Percentiles rank a stretch among this genome's conserved stretches.
phyloP scores from a whole-genome alignment of 768 basidiomycete genomes.

The Leccinum imitatum region DNA sequence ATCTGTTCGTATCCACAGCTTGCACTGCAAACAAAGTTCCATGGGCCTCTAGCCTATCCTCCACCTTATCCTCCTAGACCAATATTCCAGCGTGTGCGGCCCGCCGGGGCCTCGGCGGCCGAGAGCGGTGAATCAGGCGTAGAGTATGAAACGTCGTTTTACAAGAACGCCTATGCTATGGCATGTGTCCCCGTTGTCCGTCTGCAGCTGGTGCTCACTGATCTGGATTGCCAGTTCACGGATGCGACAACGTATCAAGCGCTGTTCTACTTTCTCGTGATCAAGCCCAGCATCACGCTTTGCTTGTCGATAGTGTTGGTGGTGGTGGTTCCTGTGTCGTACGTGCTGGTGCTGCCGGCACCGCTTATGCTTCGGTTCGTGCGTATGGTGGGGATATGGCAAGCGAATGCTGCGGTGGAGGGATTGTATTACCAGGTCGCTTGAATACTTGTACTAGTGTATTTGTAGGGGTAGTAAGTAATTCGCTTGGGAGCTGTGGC shows the following conservation, averaged over 20 bases:
- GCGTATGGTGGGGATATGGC: conserved; percentile 72
- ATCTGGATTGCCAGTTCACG: conserved; percentile 54
- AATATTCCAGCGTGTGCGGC: conserved; percentile 67
- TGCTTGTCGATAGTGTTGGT: conserved; percentile 57
- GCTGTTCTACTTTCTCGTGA: conserved; percentile 84
- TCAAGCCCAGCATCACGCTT: conserved; percentile 80
- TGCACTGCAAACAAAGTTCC: conserved; percentile 66
- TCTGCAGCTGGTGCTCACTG: conserved; percentile 8
- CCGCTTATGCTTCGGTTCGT: conserved; percentile 66
- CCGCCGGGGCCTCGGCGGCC: conserved; percentile 46
- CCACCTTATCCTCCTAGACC: conserved; percentile 67
- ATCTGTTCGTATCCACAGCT: conserved; percentile 42
- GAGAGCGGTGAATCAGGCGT: conserved; percentile 43
- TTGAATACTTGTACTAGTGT: conserved; percentile 7
- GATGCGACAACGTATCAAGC: conserved; percentile 83
- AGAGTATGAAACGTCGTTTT: conserved; percentile 69
- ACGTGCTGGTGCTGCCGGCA: conserved; percentile 63
- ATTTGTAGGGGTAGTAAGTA: not conserved
- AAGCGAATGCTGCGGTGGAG: conserved; percentile 80
- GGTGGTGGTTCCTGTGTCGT: conserved; percentile 54
- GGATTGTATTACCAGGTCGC: conserved; percentile 50
- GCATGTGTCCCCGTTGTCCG: conserved; percentile 37
- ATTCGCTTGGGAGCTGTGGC: conserved; percentile 30
- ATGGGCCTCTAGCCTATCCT: conserved; percentile 62
- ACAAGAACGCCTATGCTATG: conserved; percentile 81